Evolutionary conservation across 2,329 filamentous ascomycete genomes (phyloP), one percentile per base, ranked within the genome.

Genomic region (Alternaria dauci): DNA sequence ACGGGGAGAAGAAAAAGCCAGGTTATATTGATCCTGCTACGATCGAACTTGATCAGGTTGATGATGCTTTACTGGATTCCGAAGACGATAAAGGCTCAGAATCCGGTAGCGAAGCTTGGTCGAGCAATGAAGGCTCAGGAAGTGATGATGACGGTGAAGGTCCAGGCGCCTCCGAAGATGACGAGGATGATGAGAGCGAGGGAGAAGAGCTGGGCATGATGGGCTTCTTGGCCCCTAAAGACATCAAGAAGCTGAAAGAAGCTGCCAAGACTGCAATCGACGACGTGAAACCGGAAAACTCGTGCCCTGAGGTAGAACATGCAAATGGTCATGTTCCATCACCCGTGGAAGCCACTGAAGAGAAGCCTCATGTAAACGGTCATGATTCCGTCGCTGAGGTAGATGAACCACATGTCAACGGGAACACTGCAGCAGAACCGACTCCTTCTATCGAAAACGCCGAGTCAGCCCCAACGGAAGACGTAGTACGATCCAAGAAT

Each of bases 301-400:
- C 69, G 5, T 63, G 69, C 11, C 55, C 53, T 25, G 39, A 54
- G 3, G 46, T 46, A 4, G 66, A 69, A 28, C 63, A 64, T 8
- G 38, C 62, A 2, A 74, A 75, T 38, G 69, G 72, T 18, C 62
- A 78, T 28, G 76, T 77, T 8, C 75, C 77, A 2, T 78, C 76
- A 2, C 79, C 78, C 5, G 83, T 82, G 25, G 76, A 75, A 23
- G 73, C 81, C 16, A 79, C 79, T 12, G 81, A 81, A 7, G 81
- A 81, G 8, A 82, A 83, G 9, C 55, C 59, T 5, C 53, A 62
- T 14, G 38, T 55, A 3, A 70, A 73, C 52, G 70, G 66, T 16
- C 55, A 59, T 34, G 44, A 54, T 32, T 43, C 42, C 1, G 25
- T 32, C 41, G 42, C 48, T 18, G 56, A 64, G 11, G 50, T 41